Percentiles rank a stretch among this genome's conserved stretches.
phyloP scores from a whole-genome alignment of 228 moss, liverwort and hornwort species.

The Sphagnum magellanicum region DNA sequence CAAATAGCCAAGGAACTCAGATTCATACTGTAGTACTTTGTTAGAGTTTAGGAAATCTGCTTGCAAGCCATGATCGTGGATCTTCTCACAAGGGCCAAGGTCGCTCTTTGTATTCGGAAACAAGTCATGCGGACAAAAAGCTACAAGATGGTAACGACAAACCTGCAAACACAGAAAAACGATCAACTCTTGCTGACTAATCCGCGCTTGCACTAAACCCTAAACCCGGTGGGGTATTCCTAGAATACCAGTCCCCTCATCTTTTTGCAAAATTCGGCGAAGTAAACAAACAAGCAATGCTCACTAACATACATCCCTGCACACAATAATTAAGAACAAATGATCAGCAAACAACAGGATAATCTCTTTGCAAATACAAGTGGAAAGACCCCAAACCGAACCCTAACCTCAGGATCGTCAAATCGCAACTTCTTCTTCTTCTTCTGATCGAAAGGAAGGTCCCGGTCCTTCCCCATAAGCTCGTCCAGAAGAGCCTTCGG shows the following conservation, averaged over 20 bases:
- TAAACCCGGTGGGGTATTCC: too few relatives aligned
- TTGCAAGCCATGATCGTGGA: constrained; percentile 81
- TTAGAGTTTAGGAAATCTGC: constrained; percentile 62
- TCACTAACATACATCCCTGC: too few relatives aligned
- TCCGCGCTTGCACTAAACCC: too few relatives aligned
- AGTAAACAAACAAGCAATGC: too few relatives aligned
- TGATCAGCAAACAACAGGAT: too few relatives aligned
- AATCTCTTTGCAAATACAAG: too few relatives aligned
- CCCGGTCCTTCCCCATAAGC: constrained; percentile 95
- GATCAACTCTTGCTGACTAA: too few relatives aligned
- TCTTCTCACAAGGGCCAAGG: constrained; percentile 74
- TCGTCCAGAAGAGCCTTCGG: constrained; percentile 85
- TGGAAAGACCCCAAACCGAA: too few relatives aligned
- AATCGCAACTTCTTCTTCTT: constrained; percentile 74
- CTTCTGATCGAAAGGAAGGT: constrained; percentile 84
- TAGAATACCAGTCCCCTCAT: too few relatives aligned
- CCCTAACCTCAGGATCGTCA: constrained; percentile 75
- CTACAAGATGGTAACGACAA: constrained; percentile 84
- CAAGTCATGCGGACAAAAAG: constrained; percentile 94
- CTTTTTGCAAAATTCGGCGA: too few relatives aligned
- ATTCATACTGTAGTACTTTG: constrained; percentile 73
- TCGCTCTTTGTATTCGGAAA: constrained; percentile 98
- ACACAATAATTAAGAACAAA: too few relatives aligned
- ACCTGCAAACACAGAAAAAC: constrained; percentile 33
- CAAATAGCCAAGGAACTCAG: constrained; percentile 81